Evolutionary conservation across 805 yeast genomes (phyloP), one percentile per base, ranked within the genome.

Genomic region (Yarrowia sp.): DNA sequence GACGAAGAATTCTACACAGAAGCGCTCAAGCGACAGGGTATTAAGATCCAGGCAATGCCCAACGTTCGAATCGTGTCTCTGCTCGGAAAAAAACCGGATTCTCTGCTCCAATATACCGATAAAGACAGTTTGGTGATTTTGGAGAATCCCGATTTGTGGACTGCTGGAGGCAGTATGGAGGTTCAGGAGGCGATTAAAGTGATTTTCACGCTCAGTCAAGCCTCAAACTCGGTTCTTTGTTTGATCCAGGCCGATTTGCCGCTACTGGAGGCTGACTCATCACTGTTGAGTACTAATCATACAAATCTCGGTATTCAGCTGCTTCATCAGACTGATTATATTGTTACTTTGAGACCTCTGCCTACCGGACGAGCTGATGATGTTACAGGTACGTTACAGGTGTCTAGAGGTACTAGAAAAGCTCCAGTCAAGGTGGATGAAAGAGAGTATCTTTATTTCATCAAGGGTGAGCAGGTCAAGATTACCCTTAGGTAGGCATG

Each of bases 131-230:
- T 41, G 1, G 61, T 55, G 28, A 41, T 55, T 31, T 11, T 55
- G 45, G 61, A 55, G 31, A 55, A 55, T 31, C 45, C 47, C 13
- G 61, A 55, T 15, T 31, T 55, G 36, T 55, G 61, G 61, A 5
- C 42, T 31, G 61, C 61, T 4, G 38, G 31, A 32, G 61, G 61
- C 10, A 8, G 28, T 8, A 15, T 39, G 47, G 28, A 11, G 4
- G 61, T 55, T 31, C 45, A 39, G 47, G 61, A 55, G 17, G 47
- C 32, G 17, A 47, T 31, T 11, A 55, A 41, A 15, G 14, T 15
- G 31, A 38, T 55, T 15, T 39, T 41, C 8, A 28, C 31, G 47
- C 36, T 55, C 0, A 45, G 41, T 15, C 61, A 39, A 47, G 61
- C 31, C 8, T 39, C 47, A 22, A 31, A 7, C 14, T 11, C 39